A percentile compares a stretch with the other conserved stretches of the same genome.
phyloP scores from a whole-genome alignment of 148 eudicot species.

The Dianthus caryophyllus region DNA sequence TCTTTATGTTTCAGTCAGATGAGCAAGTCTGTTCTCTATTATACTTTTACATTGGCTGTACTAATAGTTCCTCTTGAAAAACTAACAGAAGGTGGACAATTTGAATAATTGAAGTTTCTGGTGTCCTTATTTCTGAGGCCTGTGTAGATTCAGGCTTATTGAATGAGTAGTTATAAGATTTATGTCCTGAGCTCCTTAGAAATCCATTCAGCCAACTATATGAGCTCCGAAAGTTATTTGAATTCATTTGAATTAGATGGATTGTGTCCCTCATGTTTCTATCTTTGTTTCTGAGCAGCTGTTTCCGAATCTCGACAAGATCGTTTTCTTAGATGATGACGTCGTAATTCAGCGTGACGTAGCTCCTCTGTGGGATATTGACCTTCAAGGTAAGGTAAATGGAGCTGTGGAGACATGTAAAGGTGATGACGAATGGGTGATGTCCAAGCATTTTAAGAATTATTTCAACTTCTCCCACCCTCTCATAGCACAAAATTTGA shows the following conservation, averaged over 20 bases:
- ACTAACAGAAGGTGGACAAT: background rate
- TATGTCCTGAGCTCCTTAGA: background rate
- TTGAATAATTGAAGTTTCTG: background rate
- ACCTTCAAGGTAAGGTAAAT: constrained; percentile 88
- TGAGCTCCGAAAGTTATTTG: background rate
- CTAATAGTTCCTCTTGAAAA: background rate
- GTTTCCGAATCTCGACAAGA: constrained; percentile 87
- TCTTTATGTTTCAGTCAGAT: background rate
- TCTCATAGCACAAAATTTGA: constrained; percentile 61
- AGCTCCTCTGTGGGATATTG: constrained; percentile 88
- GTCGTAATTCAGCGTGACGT: constrained; percentile 90
- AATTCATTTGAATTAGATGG: background rate
- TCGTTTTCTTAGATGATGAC: constrained; percentile 95
- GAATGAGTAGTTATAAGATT: background rate
- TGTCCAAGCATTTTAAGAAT: constrained; percentile 86
- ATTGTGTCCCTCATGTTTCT: background rate
- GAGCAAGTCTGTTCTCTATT: background rate
- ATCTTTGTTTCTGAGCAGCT: constrained; percentile 46
- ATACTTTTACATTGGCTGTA: background rate
- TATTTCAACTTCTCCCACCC: constrained; percentile 99
- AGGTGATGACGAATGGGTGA: constrained; percentile 94
- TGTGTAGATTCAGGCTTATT: background rate
- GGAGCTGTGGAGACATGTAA: constrained; percentile 99
- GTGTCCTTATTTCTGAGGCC: background rate
- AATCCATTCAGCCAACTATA: background rate